Evolutionary conservation across 768 basidiomycete genomes (phyloP), one percentile per base, ranked within the genome.

Genomic region (Pulveroboletus ravenelii): DNA sequence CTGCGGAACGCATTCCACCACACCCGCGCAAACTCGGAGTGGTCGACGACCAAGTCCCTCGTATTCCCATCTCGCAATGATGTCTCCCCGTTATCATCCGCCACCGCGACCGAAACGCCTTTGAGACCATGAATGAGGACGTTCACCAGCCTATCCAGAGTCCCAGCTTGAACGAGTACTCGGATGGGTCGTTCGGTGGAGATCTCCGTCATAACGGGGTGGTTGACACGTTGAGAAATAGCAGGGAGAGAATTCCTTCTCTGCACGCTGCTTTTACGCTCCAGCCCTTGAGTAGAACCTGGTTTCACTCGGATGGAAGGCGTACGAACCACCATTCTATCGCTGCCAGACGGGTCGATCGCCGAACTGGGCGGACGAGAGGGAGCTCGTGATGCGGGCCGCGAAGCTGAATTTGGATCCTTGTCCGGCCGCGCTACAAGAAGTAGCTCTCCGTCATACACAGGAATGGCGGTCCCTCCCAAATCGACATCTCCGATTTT

Each of bases 1-100:
- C 86, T 89, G 37, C 90, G 76, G 62, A 88, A 93, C 17, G 81
- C 80, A 53, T 78, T 83, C 88, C 89, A 93, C 88, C 89, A 93
- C 3, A 89, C 78, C 39, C 73, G 74, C 2, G 82, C 75, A 68
- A 88, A 92, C 61, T 91, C 89, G 2, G 62, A 70, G 40, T 81
- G 78, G 69, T 92, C 89, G 13, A 92, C 78, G 23, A 81, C 72
- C 38, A 91, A 70, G 42, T 87, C 82, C 31, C 87, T 73, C 0
- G 85, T 86, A 70, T 81, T 86, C 2, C 83, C 82, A 55, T 88
- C 86, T 18, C 81, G 72, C 38, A 92, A 66, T 0, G 87, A 82
- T 72, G 87, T 89, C 65, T 92, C 88, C 0, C 90, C 90, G 57
- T 89, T 91, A 61, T 92, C 89, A 56, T 93, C 89, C 0, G 90